Conservation (phyloP, 345 rosid species). For the Toxicodendron radicans region DNA sequence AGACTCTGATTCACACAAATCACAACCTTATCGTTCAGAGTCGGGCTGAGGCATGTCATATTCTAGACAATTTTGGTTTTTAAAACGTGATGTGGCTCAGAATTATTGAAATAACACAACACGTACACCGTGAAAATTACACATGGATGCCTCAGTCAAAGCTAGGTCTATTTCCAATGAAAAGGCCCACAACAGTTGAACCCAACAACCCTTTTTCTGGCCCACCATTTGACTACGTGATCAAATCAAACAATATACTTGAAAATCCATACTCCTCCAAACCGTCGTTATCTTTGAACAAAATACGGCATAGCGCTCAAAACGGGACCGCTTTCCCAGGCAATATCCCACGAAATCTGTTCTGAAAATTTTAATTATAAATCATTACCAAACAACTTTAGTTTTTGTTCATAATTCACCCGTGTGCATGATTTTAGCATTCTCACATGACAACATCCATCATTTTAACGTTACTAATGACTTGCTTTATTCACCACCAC, state of each 20-base stretch:
- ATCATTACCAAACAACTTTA: not conserved
- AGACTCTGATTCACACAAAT: not conserved
- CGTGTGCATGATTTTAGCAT: not conserved
- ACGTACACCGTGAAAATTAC: not conserved
- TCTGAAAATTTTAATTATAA: not conserved
- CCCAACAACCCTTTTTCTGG: not conserved
- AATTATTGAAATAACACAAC: not conserved
- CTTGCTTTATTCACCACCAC: too few species aligned
- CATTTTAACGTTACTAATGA: not conserved
- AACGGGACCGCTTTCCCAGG: not conserved
- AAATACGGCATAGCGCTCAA: not conserved
- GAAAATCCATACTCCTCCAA: not conserved
- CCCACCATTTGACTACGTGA: slow-evolving; percentile 3
- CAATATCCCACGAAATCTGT: slow-evolving; percentile 9
- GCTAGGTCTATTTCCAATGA: not conserved
- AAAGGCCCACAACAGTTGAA: not conserved
- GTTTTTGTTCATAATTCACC: not conserved
- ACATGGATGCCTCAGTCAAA: not conserved
- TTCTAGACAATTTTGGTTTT: not conserved
- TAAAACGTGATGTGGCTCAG: not conserved
- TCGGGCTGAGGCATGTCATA: not conserved
- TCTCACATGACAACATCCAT: not conserved
- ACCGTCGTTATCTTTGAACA: not conserved
- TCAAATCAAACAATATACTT: not conserved
- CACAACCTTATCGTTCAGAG: not conserved